Evolutionary conservation across 805 yeast species (phyloP), one percentile per base, ranked within the genome.

Genomic region (Zygoascus bituminiphila): DNA sequence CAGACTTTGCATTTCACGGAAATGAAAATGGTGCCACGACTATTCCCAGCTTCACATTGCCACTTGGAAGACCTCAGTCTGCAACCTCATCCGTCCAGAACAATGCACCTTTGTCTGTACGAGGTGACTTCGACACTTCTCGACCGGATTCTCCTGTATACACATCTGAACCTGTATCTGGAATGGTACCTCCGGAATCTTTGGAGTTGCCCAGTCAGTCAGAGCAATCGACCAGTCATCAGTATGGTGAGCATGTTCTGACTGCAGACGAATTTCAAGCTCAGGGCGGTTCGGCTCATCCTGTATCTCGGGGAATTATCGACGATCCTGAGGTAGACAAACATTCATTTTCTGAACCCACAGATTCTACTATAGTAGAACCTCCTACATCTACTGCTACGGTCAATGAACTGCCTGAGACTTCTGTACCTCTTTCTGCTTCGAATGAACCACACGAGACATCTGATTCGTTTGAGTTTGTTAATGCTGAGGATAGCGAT

Each of bases 51-150:
- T 60, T 69, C 71, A 78, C 73, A 49, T 66, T 72, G 38, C 74
- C 73, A 44, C 56, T 77, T 61, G 68, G 66, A 33, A 72, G 93
- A 57, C 85, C 94, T 1, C 84, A 82, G 50, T 85, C 95, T 0
- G 77, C 84, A 36, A 85, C 96, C 0, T 88, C 96, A 0, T 85
- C 95, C 40, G 94, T 88, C 29, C 91, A 84, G 58, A 89, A 89
- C 67, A 88, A 91, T 63, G 88, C 97, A 2, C 89, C 97, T 0
- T 78, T 80, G 65, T 85, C 95, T 20, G 95, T 88, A 6, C 79
- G 96, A 51, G 95, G 85, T 53, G 96, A 81, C 52, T 64, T 72
- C 14, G 80, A 77, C 51, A 62, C 62, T 15, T 64, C 75, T 6
- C 63, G 68, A 17, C 69, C 73, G 5, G 68, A 67, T 37, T 69